These are phyloP conservation scores for Neocucurbitaria cava DNA, from an alignment of 2,329 filamentous ascomycete genomes.

Conservation along the genomic window DNA sequence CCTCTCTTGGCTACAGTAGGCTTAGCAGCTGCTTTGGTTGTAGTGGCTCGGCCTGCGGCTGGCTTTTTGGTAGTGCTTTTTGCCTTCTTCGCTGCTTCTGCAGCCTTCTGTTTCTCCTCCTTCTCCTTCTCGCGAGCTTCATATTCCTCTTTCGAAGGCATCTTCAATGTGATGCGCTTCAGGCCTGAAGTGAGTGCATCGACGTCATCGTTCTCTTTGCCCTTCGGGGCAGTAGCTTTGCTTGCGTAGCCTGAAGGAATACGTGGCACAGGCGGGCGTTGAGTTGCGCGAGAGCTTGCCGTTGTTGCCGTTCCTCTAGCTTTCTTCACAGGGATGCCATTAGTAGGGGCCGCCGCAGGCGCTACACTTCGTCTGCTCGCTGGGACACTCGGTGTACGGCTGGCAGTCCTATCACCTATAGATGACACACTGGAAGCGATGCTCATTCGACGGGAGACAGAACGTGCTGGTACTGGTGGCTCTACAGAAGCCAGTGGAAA, in stretches of 20 bases:
- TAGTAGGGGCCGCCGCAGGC: constrained; percentile 25
- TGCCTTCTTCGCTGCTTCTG: constrained; percentile 44
- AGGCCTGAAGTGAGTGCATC: constrained; percentile 61
- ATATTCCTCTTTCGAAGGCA: constrained; percentile 65
- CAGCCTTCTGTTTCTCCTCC: constrained; percentile 50
- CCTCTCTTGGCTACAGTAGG: constrained; percentile 30
- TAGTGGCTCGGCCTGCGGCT: constrained; percentile 24
- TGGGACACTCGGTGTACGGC: constrained; percentile 49
- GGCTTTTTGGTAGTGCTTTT: constrained; percentile 31
- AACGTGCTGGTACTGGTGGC: constrained; percentile 24
- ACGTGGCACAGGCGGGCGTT: constrained; percentile 51
- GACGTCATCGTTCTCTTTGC: constrained; percentile 48
- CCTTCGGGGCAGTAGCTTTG: constrained; percentile 27
- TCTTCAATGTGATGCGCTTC: constrained; percentile 65
- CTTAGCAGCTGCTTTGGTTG: constrained; percentile 23
- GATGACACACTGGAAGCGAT: constrained; percentile 54
- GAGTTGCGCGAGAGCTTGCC: constrained; percentile 39
- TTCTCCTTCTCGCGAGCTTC: constrained; percentile 59
- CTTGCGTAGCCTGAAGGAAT: constrained; percentile 47
- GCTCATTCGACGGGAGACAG: constrained; percentile 52
- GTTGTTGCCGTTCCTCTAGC: constrained; percentile 57
- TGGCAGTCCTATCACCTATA: constrained; percentile 40
- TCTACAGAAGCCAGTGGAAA: constrained; percentile 36
- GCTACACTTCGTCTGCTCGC: constrained; percentile 44
- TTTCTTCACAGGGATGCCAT: constrained; percentile 65